phyloP scores from a whole-genome alignment of 495 filamentous ascomycete genomes.

The Cercophora newfieldiana region DNA sequence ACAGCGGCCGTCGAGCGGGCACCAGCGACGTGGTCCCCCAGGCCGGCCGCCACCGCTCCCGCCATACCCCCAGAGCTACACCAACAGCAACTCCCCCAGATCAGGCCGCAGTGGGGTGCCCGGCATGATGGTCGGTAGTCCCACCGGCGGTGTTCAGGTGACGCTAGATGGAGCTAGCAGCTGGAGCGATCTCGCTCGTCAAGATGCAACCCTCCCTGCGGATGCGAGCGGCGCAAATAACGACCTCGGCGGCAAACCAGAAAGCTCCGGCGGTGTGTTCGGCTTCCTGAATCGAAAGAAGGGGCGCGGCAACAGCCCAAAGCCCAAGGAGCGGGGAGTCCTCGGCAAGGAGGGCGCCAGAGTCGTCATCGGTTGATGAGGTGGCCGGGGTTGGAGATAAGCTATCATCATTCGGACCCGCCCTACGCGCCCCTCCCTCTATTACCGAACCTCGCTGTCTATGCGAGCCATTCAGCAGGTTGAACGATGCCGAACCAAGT shows the following conservation, averaged over 20 bases:
- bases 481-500: neutral
- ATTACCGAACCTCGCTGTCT: neutral
- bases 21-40: constrained; percentile 24
- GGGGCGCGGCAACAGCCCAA: constrained; percentile 86
- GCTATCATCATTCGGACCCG: neutral
- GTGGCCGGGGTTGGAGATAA: neutral
- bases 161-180: constrained; percentile 84
- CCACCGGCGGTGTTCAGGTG: constrained; percentile 85
- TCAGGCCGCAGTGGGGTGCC: constrained; percentile 35
- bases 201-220: constrained; percentile 72
- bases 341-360: constrained; percentile 93
- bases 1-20: constrained; percentile 32
- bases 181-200: constrained; percentile 86
- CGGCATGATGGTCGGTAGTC: constrained; percentile 65
- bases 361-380: constrained; percentile 56
- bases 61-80: constrained; percentile 52
- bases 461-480: neutral
- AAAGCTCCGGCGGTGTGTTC: constrained; percentile 70
- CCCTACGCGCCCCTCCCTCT: neutral
- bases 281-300: constrained; percentile 87
- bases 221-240: constrained; percentile 57
- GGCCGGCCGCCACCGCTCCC: constrained; percentile 42
- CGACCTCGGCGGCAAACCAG: constrained; percentile 37
- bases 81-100: constrained; percentile 26
- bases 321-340: constrained; percentile 90